Conservation (phyloP, 1,284 basidiomycete genomes). For the Albatrellus sp. region DNA sequence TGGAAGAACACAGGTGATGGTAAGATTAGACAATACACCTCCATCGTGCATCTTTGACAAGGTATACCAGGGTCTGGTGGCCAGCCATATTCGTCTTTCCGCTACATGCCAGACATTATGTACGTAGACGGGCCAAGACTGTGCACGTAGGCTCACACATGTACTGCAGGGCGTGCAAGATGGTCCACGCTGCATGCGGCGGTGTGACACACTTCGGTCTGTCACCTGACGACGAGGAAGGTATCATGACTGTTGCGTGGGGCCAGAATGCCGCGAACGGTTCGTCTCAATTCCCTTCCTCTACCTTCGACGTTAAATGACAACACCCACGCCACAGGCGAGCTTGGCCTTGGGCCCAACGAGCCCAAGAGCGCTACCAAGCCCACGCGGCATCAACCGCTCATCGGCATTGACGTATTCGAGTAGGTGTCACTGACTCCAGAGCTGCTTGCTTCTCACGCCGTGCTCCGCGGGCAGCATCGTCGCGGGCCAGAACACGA, state of each 20-base stretch:
- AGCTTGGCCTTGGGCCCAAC: conserved; percentile 73
- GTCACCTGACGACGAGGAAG: conserved; percentile 58
- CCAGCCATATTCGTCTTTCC: conserved; percentile 74
- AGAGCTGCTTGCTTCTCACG: conserved; percentile 3
- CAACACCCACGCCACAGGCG: conserved; percentile 26
- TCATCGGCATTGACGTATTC: conserved; percentile 67
- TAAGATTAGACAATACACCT: conserved; percentile 17
- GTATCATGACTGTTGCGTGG: conserved; percentile 73
- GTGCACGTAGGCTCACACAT: neutral
- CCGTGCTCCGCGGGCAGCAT: conserved; percentile 33
- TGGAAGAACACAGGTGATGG: conserved; percentile 94
- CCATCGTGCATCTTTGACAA: conserved; percentile 5
- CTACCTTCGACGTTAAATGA: neutral
- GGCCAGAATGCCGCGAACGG: conserved; percentile 76
- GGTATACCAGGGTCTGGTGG: conserved; percentile 51
- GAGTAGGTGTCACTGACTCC: conserved; percentile 35
- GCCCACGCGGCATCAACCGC: conserved; percentile 59
- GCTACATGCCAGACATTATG: conserved; percentile 74
- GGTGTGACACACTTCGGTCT: conserved; percentile 86
- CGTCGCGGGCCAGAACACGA: conserved; percentile 77
- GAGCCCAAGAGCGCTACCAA: conserved; percentile 83
- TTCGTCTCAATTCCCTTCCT: conserved; percentile 14
- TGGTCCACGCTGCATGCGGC: conserved; percentile 57
- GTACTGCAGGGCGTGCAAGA: conserved; percentile 55
- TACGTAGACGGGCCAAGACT: conserved; percentile 15